Base-by-base conservation (phyloP, 345 rosid species). In the Stellera chamaejasme region DNA sequence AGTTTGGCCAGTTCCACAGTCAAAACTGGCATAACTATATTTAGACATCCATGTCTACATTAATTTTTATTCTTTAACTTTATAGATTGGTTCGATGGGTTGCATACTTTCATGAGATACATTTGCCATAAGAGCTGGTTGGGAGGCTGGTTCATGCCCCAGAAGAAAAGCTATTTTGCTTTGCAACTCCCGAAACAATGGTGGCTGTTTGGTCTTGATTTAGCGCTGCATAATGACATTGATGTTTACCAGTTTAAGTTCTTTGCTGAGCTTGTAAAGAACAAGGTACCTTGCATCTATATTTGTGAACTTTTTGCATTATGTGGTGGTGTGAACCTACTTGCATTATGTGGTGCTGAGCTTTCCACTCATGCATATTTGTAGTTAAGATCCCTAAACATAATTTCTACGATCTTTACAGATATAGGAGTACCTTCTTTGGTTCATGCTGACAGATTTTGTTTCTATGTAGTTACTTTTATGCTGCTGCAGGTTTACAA, bases 81-180 rank as follows among this genome's bases (percentile, higher is more conserved):
- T 47, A 51, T 78, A 93, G 99, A 93, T 72, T 93, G 99, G 99
- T 93, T 93, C 45, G 99, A 93, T 68, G 99, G 97, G 47, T 92
- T 93, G 65, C 76, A 93, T 69, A 93, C 99, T 63, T 93, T 93
- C 67, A 93, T 93, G 97, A 84, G 99, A 75, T 83, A 81, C 70
- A 89, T 93, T 65, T 93, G 99, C 72, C 97, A 89, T 64, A 89
- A 93, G 73, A 93, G 87, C 75, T 93, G 99, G 99, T 77, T 93
- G 78, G 99, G 99, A 25, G 99, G 99, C 64, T 89, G 99, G 99
- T 68, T 93, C 57, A 93, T 93, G 96, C 99, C 99, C 54, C 99
- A 93, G 73, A 89, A 84, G 80, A 89, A 84, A 80, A 93, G 99
- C 77, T 93, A 93, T 65, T 93, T 89, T 78, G 94, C 97, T 25